Base-by-base conservation (phyloP, 306 rosid species). In the Casuarina glauca region DNA sequence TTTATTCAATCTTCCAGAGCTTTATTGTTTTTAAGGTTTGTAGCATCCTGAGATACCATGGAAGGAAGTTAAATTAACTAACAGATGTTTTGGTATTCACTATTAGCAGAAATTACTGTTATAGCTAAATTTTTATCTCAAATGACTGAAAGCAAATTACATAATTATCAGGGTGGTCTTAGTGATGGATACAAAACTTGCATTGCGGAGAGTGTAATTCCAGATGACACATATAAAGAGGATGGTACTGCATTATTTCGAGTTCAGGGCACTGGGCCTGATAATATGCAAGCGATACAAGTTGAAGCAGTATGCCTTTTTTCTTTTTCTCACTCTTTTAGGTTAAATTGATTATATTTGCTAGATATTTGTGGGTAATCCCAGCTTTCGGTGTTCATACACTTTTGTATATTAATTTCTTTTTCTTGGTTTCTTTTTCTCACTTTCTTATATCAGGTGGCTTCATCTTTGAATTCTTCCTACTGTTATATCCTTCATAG, bases 271-370 rank as follows among this genome's bases (percentile, higher is more conserved):
- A 70, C 93, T 61, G 99, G 98, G 73, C 92, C 99, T 17, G 98
- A 96, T 16, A 96, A 89, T 84, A 96, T 96, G 99, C 99, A 96
- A 86, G 98, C 99, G 70, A 93, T 93, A 84, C 99, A 96, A 93
- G 93, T 93, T 50, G 94, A 93, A 44, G 60, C 96, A 2, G 99
- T 96, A 78, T 45, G 92, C 66, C 71, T 41, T 69, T 73, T 73
- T 64, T 68, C 67, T 79, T 35, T 74, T 78, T 51, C 55, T 35
- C 39, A 61, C 73, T 77, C 66, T 70, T 35, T 75, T 42, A 26
- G 41, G 43, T 69, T 45, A 43, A 13, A 5, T 19, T 11, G 11
- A 4, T 62, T 0, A 9, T 42, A 42, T 8, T 26, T n/a, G 43
- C 15, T 66, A 42, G 26, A 66, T 42, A 66, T 64, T 48, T 16